These are phyloP conservation scores for Apiospora phragmitis DNA, from an alignment of 2,329 filamentous ascomycete genomes.

Conservation along the genomic window DNA sequence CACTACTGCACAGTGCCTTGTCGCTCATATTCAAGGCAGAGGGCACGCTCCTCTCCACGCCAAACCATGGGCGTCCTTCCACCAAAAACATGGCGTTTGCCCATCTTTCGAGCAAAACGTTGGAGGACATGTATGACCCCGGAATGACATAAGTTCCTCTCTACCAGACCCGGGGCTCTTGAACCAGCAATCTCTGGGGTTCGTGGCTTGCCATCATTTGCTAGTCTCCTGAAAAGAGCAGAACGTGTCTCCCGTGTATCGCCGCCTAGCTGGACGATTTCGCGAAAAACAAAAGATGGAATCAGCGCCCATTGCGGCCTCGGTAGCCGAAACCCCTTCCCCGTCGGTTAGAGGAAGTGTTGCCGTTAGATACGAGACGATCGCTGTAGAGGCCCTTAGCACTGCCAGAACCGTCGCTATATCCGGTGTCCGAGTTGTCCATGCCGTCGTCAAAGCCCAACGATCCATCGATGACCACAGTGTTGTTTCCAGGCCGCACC, in stretches of 20 bases:
- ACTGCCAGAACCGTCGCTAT: conserved; percentile 21
- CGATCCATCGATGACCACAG: conserved; percentile 52
- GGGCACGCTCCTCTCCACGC: not conserved
- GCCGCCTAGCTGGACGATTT: not conserved
- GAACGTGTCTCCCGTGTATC: not conserved
- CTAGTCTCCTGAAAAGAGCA: not conserved
- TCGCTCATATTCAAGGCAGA: not conserved
- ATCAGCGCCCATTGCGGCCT: not conserved
- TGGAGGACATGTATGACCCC: not conserved
- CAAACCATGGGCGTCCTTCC: not conserved
- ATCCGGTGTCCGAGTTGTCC: conserved; percentile 34
- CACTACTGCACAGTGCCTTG: not conserved
- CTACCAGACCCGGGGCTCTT: not conserved
- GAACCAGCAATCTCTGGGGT: not conserved
- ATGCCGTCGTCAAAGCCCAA: conserved; percentile 54
- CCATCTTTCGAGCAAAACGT: not conserved
- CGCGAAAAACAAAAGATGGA: not conserved
- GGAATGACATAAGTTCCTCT: not conserved
- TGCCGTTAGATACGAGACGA: conserved; percentile 10
- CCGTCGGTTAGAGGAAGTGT: not conserved
- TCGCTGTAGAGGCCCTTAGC: conserved; percentile 52
- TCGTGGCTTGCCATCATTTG: not conserved
- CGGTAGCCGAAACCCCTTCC: conserved; percentile 7
- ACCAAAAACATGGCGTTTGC: not conserved
- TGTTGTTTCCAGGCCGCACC: conserved; percentile 32